Evolutionary conservation across 1,284 basidiomycete genomes (phyloP), one percentile per base, ranked within the genome.

Genomic region (Ganoderma sp.): DNA sequence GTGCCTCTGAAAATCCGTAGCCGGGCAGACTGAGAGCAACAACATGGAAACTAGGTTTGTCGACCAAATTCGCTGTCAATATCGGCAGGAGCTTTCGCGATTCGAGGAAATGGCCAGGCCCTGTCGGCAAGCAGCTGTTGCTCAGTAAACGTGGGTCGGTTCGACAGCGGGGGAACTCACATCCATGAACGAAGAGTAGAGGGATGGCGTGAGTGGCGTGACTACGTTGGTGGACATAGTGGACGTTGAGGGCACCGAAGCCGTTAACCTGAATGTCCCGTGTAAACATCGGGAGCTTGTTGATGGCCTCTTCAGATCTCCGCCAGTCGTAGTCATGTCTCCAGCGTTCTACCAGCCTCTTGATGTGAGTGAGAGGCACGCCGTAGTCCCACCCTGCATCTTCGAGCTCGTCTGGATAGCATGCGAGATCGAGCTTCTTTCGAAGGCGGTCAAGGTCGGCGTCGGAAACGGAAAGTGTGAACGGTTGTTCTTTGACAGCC

Each of bases 31-130:
- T 84, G 7, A 84, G 70, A 0, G 84, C 83, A 0, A 88, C 85
- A n/a, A 88, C 85, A 71, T 89, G 86, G 72, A 90, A 89, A 63
- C 81, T 84, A 2, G 87, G 86, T 56, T 84, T 78, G 2, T 84
- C 80, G 10, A 80, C 62, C 1, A 80, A 79, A 0, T 77, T 73
- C 1, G 78, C 74, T 0, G 80, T 79, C 64, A 90, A 76, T 0
- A 88, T 70, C 0, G 88, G 86, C 0, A 88, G 76, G 0, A 89
- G 77, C 76, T 87, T 89, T 63, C 79, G 77, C 9, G 82, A 83
- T 77, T 90, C 88, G 32, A 85, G 71, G 73, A 89, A 88, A 65
- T 81, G 81, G 50, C 88, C 87, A 0, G 88, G 88, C 88, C 88
- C 88, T 89, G 39, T 8, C 61, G 14, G 10, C 28, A 7, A 48